These are phyloP conservation scores for Coleophoma cylindrospora DNA, from an alignment of 2,329 filamentous ascomycete genomes.

Conservation along the genomic window DNA sequence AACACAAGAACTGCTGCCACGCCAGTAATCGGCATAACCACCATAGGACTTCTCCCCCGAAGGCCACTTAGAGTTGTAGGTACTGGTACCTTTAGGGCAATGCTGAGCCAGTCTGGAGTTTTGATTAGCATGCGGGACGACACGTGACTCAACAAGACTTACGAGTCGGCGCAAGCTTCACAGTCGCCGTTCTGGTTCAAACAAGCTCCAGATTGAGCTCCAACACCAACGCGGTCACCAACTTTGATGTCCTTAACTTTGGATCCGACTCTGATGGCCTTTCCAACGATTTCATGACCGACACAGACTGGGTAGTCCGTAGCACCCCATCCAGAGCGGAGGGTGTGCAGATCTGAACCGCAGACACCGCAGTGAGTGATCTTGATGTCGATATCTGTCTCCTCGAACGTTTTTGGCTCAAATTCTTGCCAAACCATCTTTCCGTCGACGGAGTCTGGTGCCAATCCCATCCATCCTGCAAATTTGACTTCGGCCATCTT, in stretches of 20 bases:
- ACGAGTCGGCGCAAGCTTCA: slow-evolving; percentile 38
- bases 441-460: slow-evolving; percentile 17
- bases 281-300: slow-evolving; percentile 45
- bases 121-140: not conserved
- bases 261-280: slow-evolving; percentile 40
- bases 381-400: slow-evolving; percentile 41
- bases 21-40: slow-evolving; percentile 33
- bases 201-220: slow-evolving; percentile 44
- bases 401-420: slow-evolving; percentile 38
- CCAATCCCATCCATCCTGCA: slow-evolving; percentile 24
- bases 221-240: slow-evolving; percentile 50
- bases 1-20: slow-evolving; percentile 40
- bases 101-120: slow-evolving; percentile 11
- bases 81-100: slow-evolving; percentile 30
- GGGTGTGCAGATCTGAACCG: slow-evolving; percentile 25
- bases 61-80: slow-evolving; percentile 34
- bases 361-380: slow-evolving; percentile 45
- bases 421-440: slow-evolving; percentile 28
- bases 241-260: slow-evolving; percentile 37
- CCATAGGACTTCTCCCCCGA: slow-evolving; percentile 41
- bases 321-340: slow-evolving; percentile 7
- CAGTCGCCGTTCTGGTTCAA: slow-evolving; percentile 30
- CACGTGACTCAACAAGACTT: not conserved
- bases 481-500: not conserved
- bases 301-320: slow-evolving; percentile 31